These are phyloP conservation scores for Musa beccarii DNA, from an alignment of 176 grass and related monocot genomes.

Conservation along the genomic window DNA sequence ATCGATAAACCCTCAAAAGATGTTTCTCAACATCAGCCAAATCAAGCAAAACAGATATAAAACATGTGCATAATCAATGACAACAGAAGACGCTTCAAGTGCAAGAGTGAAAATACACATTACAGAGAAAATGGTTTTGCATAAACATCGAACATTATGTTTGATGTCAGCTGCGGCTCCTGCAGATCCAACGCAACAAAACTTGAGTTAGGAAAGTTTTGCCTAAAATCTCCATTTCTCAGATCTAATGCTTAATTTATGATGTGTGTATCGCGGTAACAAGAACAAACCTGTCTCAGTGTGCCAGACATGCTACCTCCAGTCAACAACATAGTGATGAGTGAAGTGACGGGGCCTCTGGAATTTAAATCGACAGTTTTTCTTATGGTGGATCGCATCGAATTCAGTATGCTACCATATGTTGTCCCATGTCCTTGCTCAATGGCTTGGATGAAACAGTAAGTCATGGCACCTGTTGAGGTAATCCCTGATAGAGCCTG, in stretches of 20 bases:
- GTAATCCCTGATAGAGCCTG: conserved; percentile 87
- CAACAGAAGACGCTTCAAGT: background rate
- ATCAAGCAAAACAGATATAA: background rate
- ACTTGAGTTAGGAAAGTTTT: background rate
- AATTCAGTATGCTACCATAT: conserved; percentile 73
- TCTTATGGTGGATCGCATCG: conserved; percentile 76
- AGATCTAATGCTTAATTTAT: no score
- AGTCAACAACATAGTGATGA: conserved; percentile 73
- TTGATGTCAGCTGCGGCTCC: conserved; percentile 78
- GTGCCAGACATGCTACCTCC: conserved; percentile 47
- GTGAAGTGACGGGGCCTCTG: conserved; percentile 35
- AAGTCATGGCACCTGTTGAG: conserved; percentile 98
- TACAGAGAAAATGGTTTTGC: conserved; percentile 76
- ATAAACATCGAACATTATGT: conserved; percentile 60
- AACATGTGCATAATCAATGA: background rate
- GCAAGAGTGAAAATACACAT: background rate
- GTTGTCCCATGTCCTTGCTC: conserved; percentile 54
- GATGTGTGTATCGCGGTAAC: no score
- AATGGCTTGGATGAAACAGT: conserved; percentile 97
- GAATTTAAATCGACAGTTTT: conserved; percentile 41
- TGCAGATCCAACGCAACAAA: conserved; percentile 26
- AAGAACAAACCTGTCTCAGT: conserved; percentile 56
- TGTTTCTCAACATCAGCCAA: background rate
- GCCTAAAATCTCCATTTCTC: background rate
- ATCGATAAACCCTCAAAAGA: background rate